Evolutionary conservation across 345 rosid species (phyloP), one percentile per base, ranked within the genome.

Genomic region (Arabis alpina): DNA sequence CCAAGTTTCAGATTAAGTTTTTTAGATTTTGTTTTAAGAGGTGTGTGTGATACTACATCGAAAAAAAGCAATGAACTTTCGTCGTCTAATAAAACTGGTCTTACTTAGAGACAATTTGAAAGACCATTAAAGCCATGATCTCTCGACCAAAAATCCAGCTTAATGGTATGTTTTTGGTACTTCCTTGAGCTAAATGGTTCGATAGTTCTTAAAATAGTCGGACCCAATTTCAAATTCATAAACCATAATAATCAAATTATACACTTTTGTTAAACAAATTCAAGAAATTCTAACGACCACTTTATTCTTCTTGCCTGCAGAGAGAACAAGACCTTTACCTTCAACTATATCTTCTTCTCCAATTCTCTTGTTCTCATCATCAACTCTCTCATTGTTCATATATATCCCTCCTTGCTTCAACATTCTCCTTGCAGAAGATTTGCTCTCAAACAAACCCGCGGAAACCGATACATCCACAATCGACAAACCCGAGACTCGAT

Each of bases 261-360:
- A 49, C 57, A 36, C 12, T 16, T 12, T 48, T 11, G 56, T 24
- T 42, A 16, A n/a, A 39, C 15, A 48, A 34, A 43, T 32, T 88
- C 83, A 93, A 62, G 87, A 91, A 70, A 93, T 84, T 70, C 96
- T 81, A 55, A 93, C 83, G 65, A 91, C 76, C 10, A 94, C 90
- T 80, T 94, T 91, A 74, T 94, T 94, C 86, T 94, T 91, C 86
- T 91, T 91, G 78, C 99, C 99, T 0, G 96, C 87, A 14, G 97
- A 94, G 70, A 94, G 71, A 61, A 94, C 91, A 43, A 94, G 91
- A 74, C 93, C 89, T 79, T 88, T 88, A 9, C 91, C 96, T 64
- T 89, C 95, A 73, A 91, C 90, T 56, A 93, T 81, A 81, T 93
- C 97, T 45, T 74, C 80, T 47, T 80, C 80, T 75, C 80, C 93